Evolutionary conservation across 352 stramenopile species (phyloP).

Genomic region (Globisporangium echinulatum): DNA sequence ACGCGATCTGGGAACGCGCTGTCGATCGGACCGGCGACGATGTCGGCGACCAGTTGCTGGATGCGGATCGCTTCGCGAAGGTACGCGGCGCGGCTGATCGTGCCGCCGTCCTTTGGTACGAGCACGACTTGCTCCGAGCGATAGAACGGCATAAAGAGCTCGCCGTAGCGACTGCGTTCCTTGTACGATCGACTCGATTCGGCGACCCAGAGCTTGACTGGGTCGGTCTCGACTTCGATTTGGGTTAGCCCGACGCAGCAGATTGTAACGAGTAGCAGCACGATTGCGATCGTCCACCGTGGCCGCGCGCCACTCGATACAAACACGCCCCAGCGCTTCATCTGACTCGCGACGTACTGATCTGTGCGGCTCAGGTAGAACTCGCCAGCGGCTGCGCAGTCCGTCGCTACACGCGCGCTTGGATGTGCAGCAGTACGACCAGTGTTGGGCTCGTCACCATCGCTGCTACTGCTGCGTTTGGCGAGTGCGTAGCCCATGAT

Average conservation of each 20-base stretch:
- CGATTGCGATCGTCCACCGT: constrained; percentile 16
- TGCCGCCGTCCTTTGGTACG: constrained; percentile 39
- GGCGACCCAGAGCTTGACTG: constrained; percentile 52
- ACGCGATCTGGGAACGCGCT: constrained; percentile 19
- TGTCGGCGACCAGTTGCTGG: constrained; percentile 26
- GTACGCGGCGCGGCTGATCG: constrained; percentile 29
- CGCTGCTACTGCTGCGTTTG: constrained; percentile 9
- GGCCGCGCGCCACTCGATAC: constrained; percentile 20
- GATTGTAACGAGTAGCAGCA: constrained; percentile 14
- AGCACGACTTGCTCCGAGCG: constrained; percentile 49
- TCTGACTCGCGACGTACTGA: constrained; percentile 14
- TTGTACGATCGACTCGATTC: constrained; percentile 35
- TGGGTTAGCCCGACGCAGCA: constrained; percentile 20
- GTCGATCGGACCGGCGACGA: constrained; percentile 6
- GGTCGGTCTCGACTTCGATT: constrained; percentile 37
- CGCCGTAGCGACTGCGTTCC: constrained; percentile 30
- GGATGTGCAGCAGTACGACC: background rate
- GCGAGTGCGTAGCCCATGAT: constrained; percentile 43
- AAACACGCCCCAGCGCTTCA: constrained; percentile 40
- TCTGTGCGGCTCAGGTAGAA: constrained; percentile 27
- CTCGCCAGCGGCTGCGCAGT: background rate
- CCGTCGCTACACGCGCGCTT: background rate
- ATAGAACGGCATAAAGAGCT: constrained; percentile 56
- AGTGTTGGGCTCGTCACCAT: background rate
- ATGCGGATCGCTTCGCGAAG: constrained; percentile 41